phyloP scores from a whole-genome alignment of 768 basidiomycete genomes.

The Pleurotus cornucopiae region DNA sequence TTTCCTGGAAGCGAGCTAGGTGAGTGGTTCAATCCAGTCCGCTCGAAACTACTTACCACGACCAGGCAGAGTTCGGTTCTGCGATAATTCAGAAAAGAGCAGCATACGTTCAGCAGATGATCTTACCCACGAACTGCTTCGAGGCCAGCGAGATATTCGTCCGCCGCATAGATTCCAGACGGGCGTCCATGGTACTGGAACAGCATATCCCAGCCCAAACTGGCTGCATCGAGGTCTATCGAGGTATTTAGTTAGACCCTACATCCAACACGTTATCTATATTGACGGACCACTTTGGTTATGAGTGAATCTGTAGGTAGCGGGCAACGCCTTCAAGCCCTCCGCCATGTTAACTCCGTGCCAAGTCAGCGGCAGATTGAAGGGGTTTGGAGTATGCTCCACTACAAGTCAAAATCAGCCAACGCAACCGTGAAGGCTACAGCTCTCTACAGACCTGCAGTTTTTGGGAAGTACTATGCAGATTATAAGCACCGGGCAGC shows the following conservation, averaged over 20 bases:
- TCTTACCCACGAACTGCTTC: constrained; percentile 49
- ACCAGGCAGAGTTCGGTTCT: constrained; percentile 54
- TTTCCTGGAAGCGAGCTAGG: constrained; percentile 32
- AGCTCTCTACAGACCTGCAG: constrained; percentile 20
- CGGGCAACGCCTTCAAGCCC: constrained; percentile 50
- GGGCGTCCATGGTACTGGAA: constrained; percentile 59
- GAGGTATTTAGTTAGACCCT: neutral
- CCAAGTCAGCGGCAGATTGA: constrained; percentile 43
- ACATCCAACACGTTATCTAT: neutral
- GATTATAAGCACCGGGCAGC: neutral
- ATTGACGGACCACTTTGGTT: constrained; percentile 43
- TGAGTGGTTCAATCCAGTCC: too few species aligned
- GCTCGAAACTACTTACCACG: constrained; percentile 30
- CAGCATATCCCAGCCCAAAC: constrained; percentile 48
- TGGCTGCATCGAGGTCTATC: constrained; percentile 44
- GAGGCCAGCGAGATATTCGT: constrained; percentile 53
- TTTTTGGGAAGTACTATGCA: constrained; percentile 40
- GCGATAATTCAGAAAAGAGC: neutral
- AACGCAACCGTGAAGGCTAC: too few species aligned
- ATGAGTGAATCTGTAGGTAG: constrained; percentile 51
- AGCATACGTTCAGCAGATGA: neutral
- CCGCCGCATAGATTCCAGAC: constrained; percentile 51
- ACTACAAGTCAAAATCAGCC: constrained; percentile 13
- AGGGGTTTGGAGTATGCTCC: constrained; percentile 38
- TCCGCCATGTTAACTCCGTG: constrained; percentile 59